Percentiles rank a stretch among this genome's conserved stretches.
These are phyloP conservation scores for Tylopilus cervinicoccineus DNA, from an alignment of 768 basidiomycete genomes.

Conservation along the genomic window DNA sequence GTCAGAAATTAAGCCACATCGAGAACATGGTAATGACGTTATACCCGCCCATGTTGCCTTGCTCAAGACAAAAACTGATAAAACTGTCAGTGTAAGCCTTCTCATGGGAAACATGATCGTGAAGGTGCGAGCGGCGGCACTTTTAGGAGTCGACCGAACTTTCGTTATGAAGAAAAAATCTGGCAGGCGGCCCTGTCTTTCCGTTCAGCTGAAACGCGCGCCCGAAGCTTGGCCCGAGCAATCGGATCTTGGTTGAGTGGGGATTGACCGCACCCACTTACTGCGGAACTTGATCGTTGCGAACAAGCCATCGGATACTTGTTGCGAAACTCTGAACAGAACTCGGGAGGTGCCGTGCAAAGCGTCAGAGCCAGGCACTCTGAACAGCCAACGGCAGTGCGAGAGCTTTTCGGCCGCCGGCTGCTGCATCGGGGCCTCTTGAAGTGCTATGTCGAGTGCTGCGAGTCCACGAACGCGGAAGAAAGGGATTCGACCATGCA, in stretches of 20 bases:
- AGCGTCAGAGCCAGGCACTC: neutral
- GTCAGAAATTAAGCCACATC: constrained; percentile 2
- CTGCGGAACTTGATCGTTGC: neutral
- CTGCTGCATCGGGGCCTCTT: no score
- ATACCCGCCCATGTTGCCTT: neutral
- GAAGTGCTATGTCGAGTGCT: no score
- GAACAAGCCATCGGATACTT: neutral
- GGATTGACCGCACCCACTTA: neutral
- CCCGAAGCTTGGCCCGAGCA: no score
- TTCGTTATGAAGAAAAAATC: neutral
- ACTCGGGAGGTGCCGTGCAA: neutral
- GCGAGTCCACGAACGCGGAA: no score
- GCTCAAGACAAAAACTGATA: constrained; percentile 2
- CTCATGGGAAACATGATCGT: neutral
- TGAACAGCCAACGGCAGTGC: no score
- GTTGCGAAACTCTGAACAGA: neutral
- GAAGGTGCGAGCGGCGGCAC: neutral
- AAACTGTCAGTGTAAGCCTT: neutral
- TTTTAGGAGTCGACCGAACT: neutral
- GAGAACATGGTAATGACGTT: constrained; percentile 1
- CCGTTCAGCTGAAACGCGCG: neutral
- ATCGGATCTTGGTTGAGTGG: neutral
- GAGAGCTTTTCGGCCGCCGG: no score
- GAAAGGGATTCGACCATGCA: neutral
- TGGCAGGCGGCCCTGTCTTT: neutral